Evolutionary conservation across 331 rosid species (phyloP).

Genomic region (Malus hybrid): DNA sequence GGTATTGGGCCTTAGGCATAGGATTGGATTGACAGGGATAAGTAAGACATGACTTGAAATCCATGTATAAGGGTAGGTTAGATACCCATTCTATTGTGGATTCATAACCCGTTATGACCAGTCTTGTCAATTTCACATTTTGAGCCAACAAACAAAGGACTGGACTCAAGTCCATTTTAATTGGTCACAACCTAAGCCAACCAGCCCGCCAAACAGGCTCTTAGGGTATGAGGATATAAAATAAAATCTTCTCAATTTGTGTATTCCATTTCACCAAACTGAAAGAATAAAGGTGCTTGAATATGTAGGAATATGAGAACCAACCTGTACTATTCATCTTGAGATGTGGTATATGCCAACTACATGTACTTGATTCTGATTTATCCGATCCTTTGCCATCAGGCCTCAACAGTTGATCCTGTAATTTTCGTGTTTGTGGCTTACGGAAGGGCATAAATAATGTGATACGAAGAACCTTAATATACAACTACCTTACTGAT

Average conservation of each 20-base stretch:
- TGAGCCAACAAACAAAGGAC: too few relatives aligned
- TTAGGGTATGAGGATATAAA: background rate
- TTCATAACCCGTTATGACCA: too few relatives aligned
- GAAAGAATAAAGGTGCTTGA: background rate
- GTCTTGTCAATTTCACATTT: too few relatives aligned
- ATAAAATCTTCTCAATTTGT: background rate
- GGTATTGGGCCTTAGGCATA: too few relatives aligned
- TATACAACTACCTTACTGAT: slow-evolving; percentile 1
- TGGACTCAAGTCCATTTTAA: too few relatives aligned
- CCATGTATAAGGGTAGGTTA: too few relatives aligned
- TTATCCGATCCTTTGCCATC: background rate
- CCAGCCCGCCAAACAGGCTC: too few relatives aligned
- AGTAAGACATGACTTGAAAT: too few relatives aligned
- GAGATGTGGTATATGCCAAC: background rate
- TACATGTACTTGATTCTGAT: background rate
- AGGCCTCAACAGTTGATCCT: background rate
- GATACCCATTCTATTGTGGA: too few relatives aligned
- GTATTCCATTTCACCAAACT: background rate
- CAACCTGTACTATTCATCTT: background rate
- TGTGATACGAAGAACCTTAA: background rate
- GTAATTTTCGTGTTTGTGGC: background rate
- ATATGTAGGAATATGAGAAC: background rate
- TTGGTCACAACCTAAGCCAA: too few relatives aligned
- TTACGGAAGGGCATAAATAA: background rate
- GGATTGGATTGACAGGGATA: too few relatives aligned